These are phyloP conservation scores for Onygenales sp. DNA, from an alignment of 2,329 filamentous ascomycete genomes.

Conservation along the genomic window DNA sequence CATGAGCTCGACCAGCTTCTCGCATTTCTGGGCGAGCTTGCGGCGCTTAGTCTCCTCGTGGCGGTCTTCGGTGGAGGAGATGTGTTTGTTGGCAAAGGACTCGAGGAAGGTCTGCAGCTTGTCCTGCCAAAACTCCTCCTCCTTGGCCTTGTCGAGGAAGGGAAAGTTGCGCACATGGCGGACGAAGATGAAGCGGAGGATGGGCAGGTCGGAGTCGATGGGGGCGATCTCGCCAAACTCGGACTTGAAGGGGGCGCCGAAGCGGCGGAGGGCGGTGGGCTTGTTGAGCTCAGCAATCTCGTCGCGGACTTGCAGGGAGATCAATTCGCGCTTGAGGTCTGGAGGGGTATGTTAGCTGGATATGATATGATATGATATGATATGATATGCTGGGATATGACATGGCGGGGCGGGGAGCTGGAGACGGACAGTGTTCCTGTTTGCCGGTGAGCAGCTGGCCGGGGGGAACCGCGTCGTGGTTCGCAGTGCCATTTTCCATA, in stretches of 20 bases:
- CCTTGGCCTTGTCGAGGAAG: conserved; percentile 88
- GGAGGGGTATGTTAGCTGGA: conserved; percentile 6
- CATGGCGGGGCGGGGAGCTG: conserved; percentile 3
- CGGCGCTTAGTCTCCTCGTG: conserved; percentile 91
- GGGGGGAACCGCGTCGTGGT: background rate
- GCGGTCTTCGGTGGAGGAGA: conserved; percentile 92
- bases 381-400: background rate
- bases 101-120: conserved; percentile 96
- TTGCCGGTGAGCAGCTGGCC: conserved; percentile 73
- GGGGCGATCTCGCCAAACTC: conserved; percentile 88
- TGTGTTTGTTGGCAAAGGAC: conserved; percentile 93
- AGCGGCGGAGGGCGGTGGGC: conserved; percentile 85
- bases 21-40: conserved; percentile 84
- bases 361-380: conserved; percentile 5
- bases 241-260: conserved; percentile 90
- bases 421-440: conserved; percentile 81
- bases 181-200: conserved; percentile 93
- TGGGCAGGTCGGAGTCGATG: conserved; percentile 84
- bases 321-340: conserved; percentile 94
- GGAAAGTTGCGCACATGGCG: conserved; percentile 97
- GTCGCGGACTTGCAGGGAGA: conserved; percentile 77
- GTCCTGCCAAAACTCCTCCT: conserved; percentile 99
- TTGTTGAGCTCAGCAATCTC: conserved; percentile 92
- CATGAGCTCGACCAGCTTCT: conserved; percentile 97
- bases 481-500: conserved; percentile 2